A percentile compares a stretch with the other conserved stretches of the same genome.
These are phyloP conservation scores for Stephania cephalantha DNA, from an alignment of 164 flowering plant species.

Conservation along the genomic window DNA sequence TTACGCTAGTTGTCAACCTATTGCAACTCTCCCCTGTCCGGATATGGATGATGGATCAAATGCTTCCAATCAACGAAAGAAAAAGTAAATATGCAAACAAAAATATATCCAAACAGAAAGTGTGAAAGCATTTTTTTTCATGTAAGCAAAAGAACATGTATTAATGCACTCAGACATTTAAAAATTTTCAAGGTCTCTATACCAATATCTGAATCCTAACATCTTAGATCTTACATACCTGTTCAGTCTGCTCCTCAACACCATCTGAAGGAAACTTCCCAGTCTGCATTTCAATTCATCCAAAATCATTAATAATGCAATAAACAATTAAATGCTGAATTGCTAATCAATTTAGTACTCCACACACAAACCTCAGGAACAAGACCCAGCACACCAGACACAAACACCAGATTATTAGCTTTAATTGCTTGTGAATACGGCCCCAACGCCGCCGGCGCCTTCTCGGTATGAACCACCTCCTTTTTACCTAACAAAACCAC, in stretches of 20 bases:
- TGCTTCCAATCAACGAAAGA: no score
- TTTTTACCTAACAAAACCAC: slow-evolving; percentile 38
- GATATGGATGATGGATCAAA: not conserved
- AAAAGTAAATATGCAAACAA: not conserved
- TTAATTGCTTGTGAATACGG: slow-evolving; percentile 97
- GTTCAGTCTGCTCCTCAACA: slow-evolving; percentile 93
- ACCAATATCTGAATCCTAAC: not conserved
- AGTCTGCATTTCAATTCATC: slow-evolving; percentile 42
- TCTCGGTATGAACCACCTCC: slow-evolving; percentile 79
- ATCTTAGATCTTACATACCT: slow-evolving; percentile 38
- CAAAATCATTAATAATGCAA: no score
- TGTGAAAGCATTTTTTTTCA: not conserved
- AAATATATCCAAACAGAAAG: not conserved
- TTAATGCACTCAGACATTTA: not conserved
- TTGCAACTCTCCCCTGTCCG: no score
- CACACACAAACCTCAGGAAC: slow-evolving; percentile 70
- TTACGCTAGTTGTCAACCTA: no score
- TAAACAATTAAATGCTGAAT: not conserved
- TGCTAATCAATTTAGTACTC: not conserved
- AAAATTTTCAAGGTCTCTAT: not conserved
- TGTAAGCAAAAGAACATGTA: no score
- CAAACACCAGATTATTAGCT: slow-evolving; percentile 67
- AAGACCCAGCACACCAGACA: slow-evolving; percentile 90
- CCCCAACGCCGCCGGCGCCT: slow-evolving; percentile 95
- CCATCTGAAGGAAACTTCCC: slow-evolving; percentile 81